phyloP scores from a whole-genome alignment of 768 basidiomycete species.

The Rhizopogon vesiculosus region DNA sequence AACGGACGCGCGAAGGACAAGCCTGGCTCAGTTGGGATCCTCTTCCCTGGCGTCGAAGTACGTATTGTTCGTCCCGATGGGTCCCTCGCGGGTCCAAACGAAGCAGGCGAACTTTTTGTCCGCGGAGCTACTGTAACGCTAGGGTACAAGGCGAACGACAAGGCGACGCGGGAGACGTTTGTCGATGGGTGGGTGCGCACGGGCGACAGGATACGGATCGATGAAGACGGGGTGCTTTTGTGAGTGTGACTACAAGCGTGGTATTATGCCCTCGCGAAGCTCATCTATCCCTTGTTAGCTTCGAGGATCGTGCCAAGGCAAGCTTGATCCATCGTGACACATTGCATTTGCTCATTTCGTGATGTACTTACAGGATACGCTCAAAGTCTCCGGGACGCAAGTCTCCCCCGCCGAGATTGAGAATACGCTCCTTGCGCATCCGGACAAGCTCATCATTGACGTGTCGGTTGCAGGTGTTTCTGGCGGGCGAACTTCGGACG shows the following conservation, averaged over 20 bases:
- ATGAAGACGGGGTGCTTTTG: slow-evolving; percentile 56
- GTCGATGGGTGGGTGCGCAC: slow-evolving; percentile 63
- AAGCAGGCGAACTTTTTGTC: slow-evolving; percentile 59
- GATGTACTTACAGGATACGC: slow-evolving; percentile 44
- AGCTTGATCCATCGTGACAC: slow-evolving; percentile 42
- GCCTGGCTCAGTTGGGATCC: slow-evolving; percentile 43
- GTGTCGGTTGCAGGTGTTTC: slow-evolving; percentile 64
- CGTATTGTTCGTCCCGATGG: slow-evolving; percentile 51
- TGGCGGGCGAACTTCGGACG: slow-evolving; percentile 61
- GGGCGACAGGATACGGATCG: slow-evolving; percentile 56
- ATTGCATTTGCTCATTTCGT: slow-evolving; percentile 13
- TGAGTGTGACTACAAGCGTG: slow-evolving; percentile 23
- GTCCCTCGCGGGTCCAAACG: slow-evolving; percentile 42
- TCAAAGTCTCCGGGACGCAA: slow-evolving; percentile 69
- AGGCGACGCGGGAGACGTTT: slow-evolving; percentile 59
- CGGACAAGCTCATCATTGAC: slow-evolving; percentile 52
- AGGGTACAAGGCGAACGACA: slow-evolving; percentile 65
- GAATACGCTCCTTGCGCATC: slow-evolving; percentile 51
- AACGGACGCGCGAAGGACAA: slow-evolving; percentile 31
- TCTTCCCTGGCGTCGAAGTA: slow-evolving; percentile 55
- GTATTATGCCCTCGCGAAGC: no score
- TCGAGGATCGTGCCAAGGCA: slow-evolving; percentile 64
- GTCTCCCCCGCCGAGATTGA: slow-evolving; percentile 74
- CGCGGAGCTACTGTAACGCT: slow-evolving; percentile 42
- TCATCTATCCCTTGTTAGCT: slow-evolving; percentile 31